Evolutionary conservation across 2,329 filamentous ascomycete genomes (phyloP), one percentile per base, ranked within the genome.

Genomic region (Botrytis tulipae): DNA sequence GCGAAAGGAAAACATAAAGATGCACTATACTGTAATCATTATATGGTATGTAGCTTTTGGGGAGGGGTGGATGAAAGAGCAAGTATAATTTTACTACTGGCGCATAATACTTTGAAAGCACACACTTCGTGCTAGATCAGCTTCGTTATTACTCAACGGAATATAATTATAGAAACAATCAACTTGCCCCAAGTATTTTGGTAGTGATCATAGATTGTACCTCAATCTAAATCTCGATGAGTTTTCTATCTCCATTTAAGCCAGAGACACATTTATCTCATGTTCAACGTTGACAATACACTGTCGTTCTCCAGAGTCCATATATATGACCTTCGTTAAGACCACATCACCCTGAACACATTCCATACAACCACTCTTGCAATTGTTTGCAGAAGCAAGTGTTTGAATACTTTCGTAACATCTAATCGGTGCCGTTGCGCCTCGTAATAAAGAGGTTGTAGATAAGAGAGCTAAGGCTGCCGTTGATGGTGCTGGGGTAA

Each of bases 51-150:
- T 48, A 42, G 37, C 16, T 57, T 40, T 32, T 57, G 5, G 18
- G 48, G n/a, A 44, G 35, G 44, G 25, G 9, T 9, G 37, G 37
- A 14, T 22, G 4, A 51, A 8, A 14, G 54, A 18, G 37, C 37
- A 59, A 18, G 66, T 40, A 57, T 32, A 69, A 20, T 44, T 18
- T 18, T 42, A 20, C 54, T 42, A 1, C 40, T 57, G 66, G 66
- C 10, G 66, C 16, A 42, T 25, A 40, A 35, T 32, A 32, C 20
- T 42, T 40, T n/a, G 16, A 7, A 42, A 44, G 66, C 66, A 69
- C 48, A 35, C 66, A 69, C 22, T 69, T 69, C 48, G 48, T 69
- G 48, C 66, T 57, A 57, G 48, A 44, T 69, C 4, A 57, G 10
- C n/a, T 44, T 32, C 12, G 66, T 44, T 37, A 57, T 32, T 42